phyloP scores from a whole-genome alignment of 2,329 filamentous ascomycete genomes.

The Periconia sp. region DNA sequence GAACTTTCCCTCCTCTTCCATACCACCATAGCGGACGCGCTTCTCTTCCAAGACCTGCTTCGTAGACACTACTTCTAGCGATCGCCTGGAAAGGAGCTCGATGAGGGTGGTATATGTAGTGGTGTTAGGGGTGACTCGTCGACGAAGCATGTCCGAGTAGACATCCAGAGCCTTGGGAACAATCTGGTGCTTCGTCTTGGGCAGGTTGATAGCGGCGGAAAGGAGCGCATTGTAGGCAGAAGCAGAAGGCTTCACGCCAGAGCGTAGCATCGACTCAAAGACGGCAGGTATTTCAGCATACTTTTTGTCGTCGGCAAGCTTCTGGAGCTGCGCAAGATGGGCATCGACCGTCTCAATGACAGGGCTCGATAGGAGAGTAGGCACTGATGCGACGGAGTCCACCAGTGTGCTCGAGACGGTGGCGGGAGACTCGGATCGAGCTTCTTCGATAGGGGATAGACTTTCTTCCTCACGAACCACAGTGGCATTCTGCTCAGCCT shows the following conservation, averaged over 20 bases:
- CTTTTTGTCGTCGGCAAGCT: conserved; percentile 69
- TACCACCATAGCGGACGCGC: conserved; percentile 79
- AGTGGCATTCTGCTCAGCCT: conserved; percentile 50
- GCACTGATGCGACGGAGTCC: conserved; percentile 30
- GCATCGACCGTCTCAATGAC: conserved; percentile 60
- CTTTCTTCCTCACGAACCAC: conserved; percentile 35
- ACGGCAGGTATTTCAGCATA: conserved; percentile 87
- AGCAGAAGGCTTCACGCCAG: conserved; percentile 77
- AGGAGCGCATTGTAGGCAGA: conserved; percentile 91
- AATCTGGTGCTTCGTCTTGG: conserved; percentile 76
- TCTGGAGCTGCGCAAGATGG: conserved; percentile 77
- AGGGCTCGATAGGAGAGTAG: conserved; percentile 62
- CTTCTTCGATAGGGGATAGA: conserved; percentile 29
- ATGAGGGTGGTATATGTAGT: conserved; percentile 89
- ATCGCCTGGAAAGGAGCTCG: conserved; percentile 75
- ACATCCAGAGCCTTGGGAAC: conserved; percentile 92
- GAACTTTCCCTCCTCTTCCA: conserved; percentile 81
- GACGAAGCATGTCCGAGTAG: conserved; percentile 92
- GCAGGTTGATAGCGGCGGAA: conserved; percentile 79
- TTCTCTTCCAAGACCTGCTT: conserved; percentile 78
- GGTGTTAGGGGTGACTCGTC: conserved; percentile 77
- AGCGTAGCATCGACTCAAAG: conserved; percentile 86
- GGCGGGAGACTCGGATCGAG: conserved; percentile 33
- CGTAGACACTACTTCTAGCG: conserved; percentile 73
- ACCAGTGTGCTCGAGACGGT: conserved; percentile 32